Percentiles rank a stretch among this genome's conserved stretches.
phyloP scores from a whole-genome alignment of 2,329 filamentous ascomycete species.

The Curvularia eragrostidis region DNA sequence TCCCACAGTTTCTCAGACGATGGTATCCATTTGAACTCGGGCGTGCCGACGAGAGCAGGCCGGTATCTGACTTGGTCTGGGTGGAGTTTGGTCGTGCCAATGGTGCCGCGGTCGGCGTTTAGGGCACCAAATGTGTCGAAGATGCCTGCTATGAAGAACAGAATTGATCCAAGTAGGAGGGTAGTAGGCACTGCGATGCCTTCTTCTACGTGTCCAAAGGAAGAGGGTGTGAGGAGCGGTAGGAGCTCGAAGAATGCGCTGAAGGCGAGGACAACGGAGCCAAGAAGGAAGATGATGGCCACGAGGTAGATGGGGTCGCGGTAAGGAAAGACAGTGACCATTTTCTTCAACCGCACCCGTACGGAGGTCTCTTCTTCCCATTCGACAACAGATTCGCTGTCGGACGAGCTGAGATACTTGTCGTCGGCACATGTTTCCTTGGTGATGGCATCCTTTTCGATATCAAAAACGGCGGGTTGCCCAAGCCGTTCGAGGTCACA shows the following conservation, averaged over 20 bases:
- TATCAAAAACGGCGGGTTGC: constrained; percentile 5
- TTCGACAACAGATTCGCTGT: constrained; percentile 1
- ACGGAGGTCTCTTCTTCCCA: constrained; percentile 6
- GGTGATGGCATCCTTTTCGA: constrained; percentile 3
- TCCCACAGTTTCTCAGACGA: constrained; percentile 24
- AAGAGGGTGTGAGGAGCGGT: constrained; percentile 16
- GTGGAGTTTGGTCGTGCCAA: constrained; percentile 20
- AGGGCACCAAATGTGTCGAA: constrained; percentile 36
- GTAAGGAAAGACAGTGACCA: constrained; percentile 35
- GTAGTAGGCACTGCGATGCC: constrained; percentile 32
- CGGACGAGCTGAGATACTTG: not conserved
- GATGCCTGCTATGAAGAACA: constrained; percentile 40
- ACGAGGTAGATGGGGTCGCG: constrained; percentile 41
- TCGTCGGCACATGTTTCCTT: constrained; percentile 3
- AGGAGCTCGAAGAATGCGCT: constrained; percentile 40
- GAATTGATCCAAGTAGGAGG: constrained; percentile 32
- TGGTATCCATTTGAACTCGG: constrained; percentile 38
- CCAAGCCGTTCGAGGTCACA: constrained; percentile 28
- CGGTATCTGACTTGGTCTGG: constrained; percentile 23
- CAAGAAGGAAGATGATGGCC: constrained; percentile 33
- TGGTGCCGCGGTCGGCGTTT: constrained; percentile 30
- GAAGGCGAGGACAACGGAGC: constrained; percentile 34
- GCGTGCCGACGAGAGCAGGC: constrained; percentile 33
- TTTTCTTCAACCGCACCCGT: constrained; percentile 14
- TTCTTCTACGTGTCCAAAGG: constrained; percentile 25